phyloP scores from a whole-genome alignment of 129 eudicot species.

The Arctium minus region DNA sequence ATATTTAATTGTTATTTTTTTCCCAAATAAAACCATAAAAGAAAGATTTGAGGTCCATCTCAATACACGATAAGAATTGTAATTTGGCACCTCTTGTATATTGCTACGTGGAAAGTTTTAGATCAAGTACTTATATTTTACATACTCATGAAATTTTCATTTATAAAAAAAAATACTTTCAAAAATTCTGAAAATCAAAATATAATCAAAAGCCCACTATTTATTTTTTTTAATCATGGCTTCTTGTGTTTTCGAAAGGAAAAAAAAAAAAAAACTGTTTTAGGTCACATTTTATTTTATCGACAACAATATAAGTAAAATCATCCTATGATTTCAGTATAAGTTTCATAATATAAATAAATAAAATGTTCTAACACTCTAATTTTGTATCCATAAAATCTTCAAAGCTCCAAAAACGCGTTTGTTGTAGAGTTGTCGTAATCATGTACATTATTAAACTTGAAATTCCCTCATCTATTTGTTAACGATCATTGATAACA shows the following conservation, averaged over 20 bases:
- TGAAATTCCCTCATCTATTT: neutral
- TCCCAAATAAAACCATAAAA: neutral
- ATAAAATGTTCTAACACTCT: neutral
- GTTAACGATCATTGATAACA: neutral
- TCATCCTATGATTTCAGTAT: neutral
- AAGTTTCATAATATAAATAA: neutral
- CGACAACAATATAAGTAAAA: neutral
- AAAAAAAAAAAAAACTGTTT: neutral
- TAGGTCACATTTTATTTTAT: neutral
- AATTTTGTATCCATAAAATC: neutral
- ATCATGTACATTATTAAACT: neutral
- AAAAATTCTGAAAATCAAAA: too few species aligned
- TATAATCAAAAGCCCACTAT: too few species aligned
- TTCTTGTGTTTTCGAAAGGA: neutral
- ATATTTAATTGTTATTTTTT: neutral
- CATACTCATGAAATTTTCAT: too few species aligned
- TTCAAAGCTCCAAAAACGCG: neutral
- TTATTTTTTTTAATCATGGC: neutral
- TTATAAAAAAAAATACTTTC: too few species aligned
- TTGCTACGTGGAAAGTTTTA: slow-evolving; percentile 22
- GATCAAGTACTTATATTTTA: slow-evolving; percentile 4
- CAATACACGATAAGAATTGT: neutral
- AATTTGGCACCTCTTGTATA: slow-evolving; percentile 13
- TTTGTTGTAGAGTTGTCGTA: neutral
- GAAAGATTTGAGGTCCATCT: neutral